These are phyloP conservation scores for Podila clonocystis DNA, from an alignment of 192 early-diverging fungal species.

Conservation along the genomic window DNA sequence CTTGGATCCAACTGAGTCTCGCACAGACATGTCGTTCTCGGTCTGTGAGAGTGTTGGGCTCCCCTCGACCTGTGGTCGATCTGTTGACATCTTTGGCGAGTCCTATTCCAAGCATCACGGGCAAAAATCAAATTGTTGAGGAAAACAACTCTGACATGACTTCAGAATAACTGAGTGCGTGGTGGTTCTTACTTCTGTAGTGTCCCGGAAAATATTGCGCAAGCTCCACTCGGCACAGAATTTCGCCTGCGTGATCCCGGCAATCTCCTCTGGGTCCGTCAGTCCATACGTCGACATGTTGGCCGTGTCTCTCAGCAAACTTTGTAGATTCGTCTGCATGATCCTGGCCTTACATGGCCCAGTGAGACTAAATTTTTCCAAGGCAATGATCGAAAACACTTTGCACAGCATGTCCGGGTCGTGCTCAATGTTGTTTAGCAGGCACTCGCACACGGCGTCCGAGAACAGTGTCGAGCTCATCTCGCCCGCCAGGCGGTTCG, in stretches of 20 bases:
- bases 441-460: slow-evolving; percentile 55
- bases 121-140: no score
- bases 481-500: slow-evolving; percentile 65
- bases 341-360: slow-evolving; percentile 55
- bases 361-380: slow-evolving; percentile 67
- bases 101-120: no score
- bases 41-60: slow-evolving; percentile 3
- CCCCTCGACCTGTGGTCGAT: background rate
- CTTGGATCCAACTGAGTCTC: slow-evolving; percentile 1
- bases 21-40: slow-evolving; percentile 9
- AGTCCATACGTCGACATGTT: slow-evolving; percentile 32
- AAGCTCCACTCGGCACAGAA: slow-evolving; percentile 65
- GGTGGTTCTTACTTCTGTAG: slow-evolving; percentile 33
- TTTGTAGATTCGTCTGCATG: slow-evolving; percentile 39
- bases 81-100: no score
- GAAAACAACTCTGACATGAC: no score
- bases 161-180: no score
- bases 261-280: slow-evolving; percentile 36
- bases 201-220: slow-evolving; percentile 59
- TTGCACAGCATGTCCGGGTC: slow-evolving; percentile 56
- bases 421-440: slow-evolving; percentile 54
- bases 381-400: slow-evolving; percentile 61
- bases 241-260: slow-evolving; percentile 48
- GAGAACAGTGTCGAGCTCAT: slow-evolving; percentile 58
- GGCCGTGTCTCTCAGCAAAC: slow-evolving; percentile 23